Evolutionary conservation across 495 filamentous ascomycete species (phyloP).

Genomic region (Penicillium paradoxum): DNA sequence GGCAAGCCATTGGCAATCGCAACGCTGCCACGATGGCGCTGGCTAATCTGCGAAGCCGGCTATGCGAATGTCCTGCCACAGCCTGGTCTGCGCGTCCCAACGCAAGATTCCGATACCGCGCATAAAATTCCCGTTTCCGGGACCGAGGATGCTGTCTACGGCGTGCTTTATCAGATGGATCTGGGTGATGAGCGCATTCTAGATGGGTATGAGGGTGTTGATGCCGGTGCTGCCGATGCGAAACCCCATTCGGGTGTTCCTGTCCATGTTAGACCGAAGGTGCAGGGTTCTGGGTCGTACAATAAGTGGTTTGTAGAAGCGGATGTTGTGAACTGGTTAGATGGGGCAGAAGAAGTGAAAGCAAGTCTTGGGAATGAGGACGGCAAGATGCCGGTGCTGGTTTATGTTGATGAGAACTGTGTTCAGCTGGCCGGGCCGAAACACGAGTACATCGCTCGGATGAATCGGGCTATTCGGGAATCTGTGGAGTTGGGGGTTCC

Average conservation of each 20-base stretch:
- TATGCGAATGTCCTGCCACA: conserved; percentile 64
- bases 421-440: conserved; percentile 39
- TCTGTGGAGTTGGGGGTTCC: conserved; percentile 54
- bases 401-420: conserved; percentile 54
- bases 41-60: conserved; percentile 62
- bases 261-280: conserved; percentile 38
- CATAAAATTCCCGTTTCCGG: conserved; percentile 20
- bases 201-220: conserved; percentile 41
- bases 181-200: conserved; percentile 31
- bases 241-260: conserved; percentile 10
- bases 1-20: conserved; percentile 44
- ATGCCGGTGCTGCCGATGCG: conserved; percentile 16
- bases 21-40: conserved; percentile 50
- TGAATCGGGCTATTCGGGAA: conserved; percentile 64
- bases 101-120: conserved; percentile 17
- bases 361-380: conserved; percentile 4
- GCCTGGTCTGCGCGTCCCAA: conserved; percentile 18
- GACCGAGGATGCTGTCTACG: conserved; percentile 42
- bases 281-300: conserved; percentile 35
- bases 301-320: conserved; percentile 40
- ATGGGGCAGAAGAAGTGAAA: conserved; percentile 15
- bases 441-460: conserved; percentile 61
- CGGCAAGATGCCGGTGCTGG: conserved; percentile 35
- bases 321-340: conserved; percentile 31
- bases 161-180: conserved; percentile 57